Conservation (phyloP, 495 filamentous ascomycete species). For the Talaromyces trachyspermus region DNA sequence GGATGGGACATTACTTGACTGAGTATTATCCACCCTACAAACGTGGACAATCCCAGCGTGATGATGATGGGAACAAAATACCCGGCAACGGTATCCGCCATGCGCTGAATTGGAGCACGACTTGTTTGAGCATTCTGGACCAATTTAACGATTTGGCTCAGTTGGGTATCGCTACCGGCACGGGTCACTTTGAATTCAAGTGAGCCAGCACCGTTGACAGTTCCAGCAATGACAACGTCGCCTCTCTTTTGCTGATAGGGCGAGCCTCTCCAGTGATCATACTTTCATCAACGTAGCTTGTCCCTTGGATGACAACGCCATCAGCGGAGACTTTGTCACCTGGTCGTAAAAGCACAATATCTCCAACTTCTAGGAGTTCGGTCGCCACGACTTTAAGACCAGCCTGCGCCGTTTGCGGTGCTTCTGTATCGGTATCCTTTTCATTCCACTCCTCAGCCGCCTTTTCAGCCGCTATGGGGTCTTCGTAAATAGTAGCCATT, state of each 20-base stretch:
- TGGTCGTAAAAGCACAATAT: slow-evolving; percentile 86
- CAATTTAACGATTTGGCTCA: slow-evolving; percentile 95
- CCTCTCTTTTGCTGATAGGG: slow-evolving; percentile 84
- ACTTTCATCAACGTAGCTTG: slow-evolving; percentile 92
- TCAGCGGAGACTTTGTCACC: slow-evolving; percentile 97
- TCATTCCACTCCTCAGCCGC: slow-evolving; percentile 69
- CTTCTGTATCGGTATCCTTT: slow-evolving; percentile 10
- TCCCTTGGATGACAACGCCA: slow-evolving; percentile 75
- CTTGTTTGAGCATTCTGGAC: slow-evolving; percentile 95
- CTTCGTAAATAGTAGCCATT: slow-evolving; percentile 96
- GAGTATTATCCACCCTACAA: slow-evolving; percentile 89
- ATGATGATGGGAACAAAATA: slow-evolving; percentile 93
- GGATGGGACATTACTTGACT: slow-evolving; percentile 77
- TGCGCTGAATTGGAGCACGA: slow-evolving; percentile 86
- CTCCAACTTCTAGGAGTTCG: slow-evolving; percentile 89
- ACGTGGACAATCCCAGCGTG: slow-evolving; percentile 74
- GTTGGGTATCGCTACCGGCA: slow-evolving; percentile 88
- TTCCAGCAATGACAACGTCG: slow-evolving; percentile 80
- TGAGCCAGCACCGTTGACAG: slow-evolving; percentile 87
- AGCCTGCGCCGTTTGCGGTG: slow-evolving; percentile 46
- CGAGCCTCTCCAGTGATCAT: slow-evolving; percentile 98
- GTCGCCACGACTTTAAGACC: slow-evolving; percentile 84
- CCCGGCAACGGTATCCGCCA: slow-evolving; percentile 86
- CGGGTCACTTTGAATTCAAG: slow-evolving; percentile 90
- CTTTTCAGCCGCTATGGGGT: slow-evolving; percentile 90